Percentiles rank a stretch among this genome's conserved stretches.
Evolutionary conservation across 169 alveolate genomes (phyloP).

Genomic region (Cardiosporidium cionae): DNA sequence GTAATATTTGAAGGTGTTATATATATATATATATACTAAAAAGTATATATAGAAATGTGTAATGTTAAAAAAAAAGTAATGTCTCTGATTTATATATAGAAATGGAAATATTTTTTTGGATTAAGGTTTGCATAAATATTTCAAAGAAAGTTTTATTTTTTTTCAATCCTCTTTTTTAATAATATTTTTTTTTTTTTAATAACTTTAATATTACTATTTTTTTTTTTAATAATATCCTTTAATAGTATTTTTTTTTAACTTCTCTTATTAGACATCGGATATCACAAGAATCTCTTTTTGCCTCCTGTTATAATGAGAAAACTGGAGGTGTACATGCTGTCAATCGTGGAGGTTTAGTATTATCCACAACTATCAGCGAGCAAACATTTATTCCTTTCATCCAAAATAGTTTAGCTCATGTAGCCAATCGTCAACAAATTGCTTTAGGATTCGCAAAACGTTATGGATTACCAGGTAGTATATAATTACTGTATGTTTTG

Average conservation of each 20-base stretch:
- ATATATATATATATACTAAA: too few species aligned
- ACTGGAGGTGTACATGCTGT: slow-evolving; percentile 49
- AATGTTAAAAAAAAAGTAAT: too few species aligned
- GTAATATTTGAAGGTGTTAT: too few species aligned
- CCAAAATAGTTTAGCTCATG: slow-evolving; percentile 1
- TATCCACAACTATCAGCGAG: slow-evolving; percentile 31
- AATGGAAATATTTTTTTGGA: too few species aligned
- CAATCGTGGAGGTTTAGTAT: slow-evolving; percentile 50
- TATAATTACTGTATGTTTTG: not conserved
- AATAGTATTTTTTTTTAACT: too few species aligned
- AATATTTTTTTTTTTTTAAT: too few species aligned
- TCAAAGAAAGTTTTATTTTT: too few species aligned
- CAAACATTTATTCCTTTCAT: slow-evolving; percentile 16
- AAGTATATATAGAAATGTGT: too few species aligned
- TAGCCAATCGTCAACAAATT: slow-evolving; percentile 28
- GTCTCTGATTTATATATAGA: too few species aligned
- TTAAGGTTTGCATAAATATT: not conserved
- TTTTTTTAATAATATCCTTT: too few species aligned
- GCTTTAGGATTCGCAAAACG: slow-evolving; percentile 28
- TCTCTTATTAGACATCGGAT: slow-evolving; percentile 9
- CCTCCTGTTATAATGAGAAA: slow-evolving; percentile 32
- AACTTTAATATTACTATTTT: too few species aligned
- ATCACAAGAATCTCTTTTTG: slow-evolving; percentile 43
- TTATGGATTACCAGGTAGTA: slow-evolving; percentile 38
- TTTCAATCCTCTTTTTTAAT: too few species aligned